Evolutionary conservation across 1,139 yeast species (phyloP).

Genomic region (Sugiyamaella grinbergsii): DNA sequence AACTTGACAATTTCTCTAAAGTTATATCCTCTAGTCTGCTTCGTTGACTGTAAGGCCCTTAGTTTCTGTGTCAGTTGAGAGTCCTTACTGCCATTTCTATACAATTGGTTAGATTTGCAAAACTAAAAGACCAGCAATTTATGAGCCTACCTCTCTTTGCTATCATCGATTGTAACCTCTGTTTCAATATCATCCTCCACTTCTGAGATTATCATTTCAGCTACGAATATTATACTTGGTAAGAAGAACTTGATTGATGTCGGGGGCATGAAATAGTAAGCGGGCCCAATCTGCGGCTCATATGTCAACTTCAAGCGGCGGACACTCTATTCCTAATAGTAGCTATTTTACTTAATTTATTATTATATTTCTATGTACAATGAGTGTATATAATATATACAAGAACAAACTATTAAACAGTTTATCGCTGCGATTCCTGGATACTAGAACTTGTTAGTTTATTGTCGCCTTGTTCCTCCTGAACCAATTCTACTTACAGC

Average conservation of each 20-base stretch:
- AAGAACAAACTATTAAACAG: background rate
- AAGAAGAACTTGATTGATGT: too few species aligned
- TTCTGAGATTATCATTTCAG: slow-evolving; percentile 15
- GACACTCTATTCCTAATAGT: background rate
- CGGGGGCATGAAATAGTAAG: background rate
- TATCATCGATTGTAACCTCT: too few species aligned
- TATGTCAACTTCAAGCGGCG: slow-evolving; percentile 1
- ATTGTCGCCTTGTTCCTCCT: background rate
- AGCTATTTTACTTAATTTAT: background rate
- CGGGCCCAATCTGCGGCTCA: background rate
- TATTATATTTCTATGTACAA: slow-evolving; percentile 12
- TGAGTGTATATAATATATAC: slow-evolving; percentile 8
- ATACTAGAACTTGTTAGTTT: slow-evolving; percentile 26
- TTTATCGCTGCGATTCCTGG: slow-evolving; percentile 33
- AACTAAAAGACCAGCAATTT: too few species aligned
- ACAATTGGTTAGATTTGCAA: background rate
- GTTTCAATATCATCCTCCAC: slow-evolving; percentile 4
- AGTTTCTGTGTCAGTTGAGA: background rate
- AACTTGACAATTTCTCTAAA: background rate
- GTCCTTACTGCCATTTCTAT: background rate
- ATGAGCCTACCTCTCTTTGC: too few species aligned
- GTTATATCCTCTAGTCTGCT: background rate
- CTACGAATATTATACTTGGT: background rate
- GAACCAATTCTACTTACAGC: slow-evolving; percentile 41
- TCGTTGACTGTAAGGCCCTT: background rate